Percentiles rank a stretch among this genome's conserved stretches.
Evolutionary conservation across 1,139 yeast species (phyloP).

Genomic region (Pichia sp.): DNA sequence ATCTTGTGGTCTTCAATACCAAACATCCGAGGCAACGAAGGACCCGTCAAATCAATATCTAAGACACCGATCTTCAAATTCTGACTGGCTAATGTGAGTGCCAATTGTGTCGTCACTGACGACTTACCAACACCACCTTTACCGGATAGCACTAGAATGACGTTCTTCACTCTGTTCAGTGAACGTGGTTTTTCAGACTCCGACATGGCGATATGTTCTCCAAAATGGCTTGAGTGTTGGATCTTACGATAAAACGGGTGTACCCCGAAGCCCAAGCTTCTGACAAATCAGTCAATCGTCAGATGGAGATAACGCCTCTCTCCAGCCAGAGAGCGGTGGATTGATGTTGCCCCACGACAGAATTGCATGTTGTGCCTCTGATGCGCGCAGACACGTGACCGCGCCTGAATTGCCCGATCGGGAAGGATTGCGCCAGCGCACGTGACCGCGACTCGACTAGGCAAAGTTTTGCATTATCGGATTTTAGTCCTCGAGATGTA

Average conservation of each 20-base stretch:
- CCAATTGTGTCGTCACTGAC: constrained; percentile 91
- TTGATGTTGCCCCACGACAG: background rate
- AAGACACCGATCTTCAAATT: constrained; percentile 87
- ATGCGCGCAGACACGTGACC: too few relatives aligned
- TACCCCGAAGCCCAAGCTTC: too few relatives aligned
- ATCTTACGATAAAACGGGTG: too few relatives aligned
- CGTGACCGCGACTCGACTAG: background rate
- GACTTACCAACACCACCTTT: constrained; percentile 99
- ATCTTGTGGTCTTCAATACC: constrained; percentile 82
- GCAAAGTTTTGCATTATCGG: background rate
- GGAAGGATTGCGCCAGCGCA: constrained; percentile 1
- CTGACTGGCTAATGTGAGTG: constrained; percentile 65
- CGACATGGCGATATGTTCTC: too few relatives aligned
- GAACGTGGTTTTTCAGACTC: constrained; percentile 47
- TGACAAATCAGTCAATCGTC: too few relatives aligned
- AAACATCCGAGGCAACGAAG: constrained; percentile 95
- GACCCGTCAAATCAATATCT: constrained; percentile 96
- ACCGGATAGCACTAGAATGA: constrained; percentile 80
- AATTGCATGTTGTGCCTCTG: background rate
- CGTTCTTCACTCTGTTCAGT: constrained; percentile 65
- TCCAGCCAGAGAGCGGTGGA: too few relatives aligned
- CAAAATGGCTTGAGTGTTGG: too few relatives aligned
- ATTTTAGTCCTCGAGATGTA: background rate
- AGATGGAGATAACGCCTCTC: too few relatives aligned
- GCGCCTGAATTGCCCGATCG: background rate